These are phyloP conservation scores for Corynascus novoguineensis DNA, from an alignment of 495 filamentous ascomycete genomes.

Conservation along the genomic window DNA sequence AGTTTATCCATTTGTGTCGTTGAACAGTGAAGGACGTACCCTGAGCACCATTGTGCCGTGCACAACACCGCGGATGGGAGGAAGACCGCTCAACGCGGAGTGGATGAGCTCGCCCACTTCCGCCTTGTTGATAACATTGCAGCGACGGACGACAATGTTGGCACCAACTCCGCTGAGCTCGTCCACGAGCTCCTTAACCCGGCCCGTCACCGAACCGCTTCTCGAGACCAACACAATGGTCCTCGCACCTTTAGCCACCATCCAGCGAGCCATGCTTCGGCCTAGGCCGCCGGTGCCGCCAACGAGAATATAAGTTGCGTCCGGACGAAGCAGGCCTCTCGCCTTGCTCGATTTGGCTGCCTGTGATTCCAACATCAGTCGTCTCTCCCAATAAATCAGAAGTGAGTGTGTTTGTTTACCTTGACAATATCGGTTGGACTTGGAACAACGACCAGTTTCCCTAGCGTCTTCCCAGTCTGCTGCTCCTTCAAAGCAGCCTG, in stretches of 20 bases:
- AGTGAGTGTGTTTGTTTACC: slow-evolving; percentile 7
- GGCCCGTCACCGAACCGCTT: slow-evolving; percentile 40
- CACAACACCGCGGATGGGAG: slow-evolving; percentile 45
- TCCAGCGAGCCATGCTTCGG: slow-evolving; percentile 53
- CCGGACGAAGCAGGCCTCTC: slow-evolving; percentile 33
- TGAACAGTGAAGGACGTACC: slow-evolving; percentile 31
- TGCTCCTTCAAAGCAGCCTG: slow-evolving; percentile 53
- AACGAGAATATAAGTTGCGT: slow-evolving; percentile 55
- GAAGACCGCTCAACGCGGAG: slow-evolving; percentile 30
- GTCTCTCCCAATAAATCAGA: background rate
- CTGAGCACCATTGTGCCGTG: slow-evolving; percentile 53
- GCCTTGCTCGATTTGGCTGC: slow-evolving; percentile 31
- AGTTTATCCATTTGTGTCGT: background rate
- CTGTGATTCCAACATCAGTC: background rate
- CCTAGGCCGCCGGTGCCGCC: slow-evolving; percentile 64
- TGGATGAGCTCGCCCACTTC: slow-evolving; percentile 36
- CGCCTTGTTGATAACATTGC: slow-evolving; percentile 38
- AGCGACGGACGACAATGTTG: slow-evolving; percentile 36
- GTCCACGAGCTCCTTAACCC: slow-evolving; percentile 41
- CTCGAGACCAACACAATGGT: slow-evolving; percentile 56
- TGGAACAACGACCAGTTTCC: slow-evolving; percentile 53
- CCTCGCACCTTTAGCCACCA: slow-evolving; percentile 53
- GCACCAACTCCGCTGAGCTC: slow-evolving; percentile 37
- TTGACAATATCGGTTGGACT: slow-evolving; percentile 37
- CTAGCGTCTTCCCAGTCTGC: slow-evolving; percentile 49